Conservation (phyloP, 2,329 filamentous ascomycete species). For the Bisporella sp. region DNA sequence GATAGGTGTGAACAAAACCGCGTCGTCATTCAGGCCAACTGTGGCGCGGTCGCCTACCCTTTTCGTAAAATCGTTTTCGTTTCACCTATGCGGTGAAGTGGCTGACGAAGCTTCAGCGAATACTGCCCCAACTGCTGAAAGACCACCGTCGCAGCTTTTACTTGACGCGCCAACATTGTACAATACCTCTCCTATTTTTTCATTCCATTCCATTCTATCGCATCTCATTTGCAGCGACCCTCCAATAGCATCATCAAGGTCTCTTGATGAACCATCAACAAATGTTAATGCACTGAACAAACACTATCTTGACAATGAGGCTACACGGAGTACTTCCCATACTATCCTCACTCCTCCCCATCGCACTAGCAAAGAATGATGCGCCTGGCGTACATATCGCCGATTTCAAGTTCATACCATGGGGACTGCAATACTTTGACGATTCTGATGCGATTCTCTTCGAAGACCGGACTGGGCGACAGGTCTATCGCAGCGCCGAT, state of each 20-base stretch:
- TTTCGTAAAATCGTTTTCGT: too few relatives aligned
- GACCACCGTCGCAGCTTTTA: too few relatives aligned
- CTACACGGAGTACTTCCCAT: conserved; percentile 24
- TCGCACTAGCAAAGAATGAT: conserved; percentile 26
- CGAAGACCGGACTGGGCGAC: conserved; percentile 55
- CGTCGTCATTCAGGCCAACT: too few relatives aligned
- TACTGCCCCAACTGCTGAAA: too few relatives aligned
- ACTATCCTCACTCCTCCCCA: conserved; percentile 20
- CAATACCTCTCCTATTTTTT: not conserved
- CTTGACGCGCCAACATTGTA: too few relatives aligned
- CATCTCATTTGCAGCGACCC: not conserved
- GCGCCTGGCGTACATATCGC: conserved; percentile 58
- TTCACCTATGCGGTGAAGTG: too few relatives aligned
- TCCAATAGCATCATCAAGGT: conserved; percentile 1
- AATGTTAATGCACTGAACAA: conserved; percentile 25
- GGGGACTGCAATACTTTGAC: conserved; percentile 80
- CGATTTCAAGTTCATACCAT: conserved; percentile 59
- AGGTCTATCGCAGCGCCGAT: conserved; percentile 72
- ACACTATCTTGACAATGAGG: conserved; percentile 25
- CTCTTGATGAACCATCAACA: conserved; percentile 15
- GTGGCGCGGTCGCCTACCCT: too few relatives aligned
- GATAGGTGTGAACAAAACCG: too few relatives aligned
- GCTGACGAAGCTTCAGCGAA: too few relatives aligned
- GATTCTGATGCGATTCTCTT: conserved; percentile 78
- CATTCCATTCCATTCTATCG: not conserved